A percentile compares a stretch with the other conserved stretches of the same genome.
These are phyloP conservation scores for Paramecium caudatum DNA, from an alignment of 73 alveolate genomes.

Conservation along the genomic window DNA sequence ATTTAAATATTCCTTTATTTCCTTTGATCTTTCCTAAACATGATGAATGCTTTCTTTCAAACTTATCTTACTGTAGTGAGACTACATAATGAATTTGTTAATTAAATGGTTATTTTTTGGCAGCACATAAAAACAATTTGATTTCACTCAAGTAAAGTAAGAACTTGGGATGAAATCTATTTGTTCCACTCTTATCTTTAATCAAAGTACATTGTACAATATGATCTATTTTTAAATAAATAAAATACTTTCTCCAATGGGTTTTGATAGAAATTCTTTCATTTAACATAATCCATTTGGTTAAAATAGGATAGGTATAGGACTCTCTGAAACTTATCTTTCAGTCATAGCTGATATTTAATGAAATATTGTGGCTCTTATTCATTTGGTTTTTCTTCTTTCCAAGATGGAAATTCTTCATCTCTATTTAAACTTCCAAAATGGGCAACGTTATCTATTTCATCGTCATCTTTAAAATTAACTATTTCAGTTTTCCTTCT, in stretches of 20 bases:
- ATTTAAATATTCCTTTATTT: not conserved
- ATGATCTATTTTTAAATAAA: not conserved
- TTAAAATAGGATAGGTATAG: no score
- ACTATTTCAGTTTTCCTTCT: not conserved
- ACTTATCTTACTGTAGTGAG: not conserved
- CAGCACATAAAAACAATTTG: not conserved
- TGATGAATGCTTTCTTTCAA: not conserved
- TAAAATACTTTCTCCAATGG: not conserved
- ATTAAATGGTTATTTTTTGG: slow-evolving; percentile 20
- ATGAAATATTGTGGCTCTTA: not conserved
- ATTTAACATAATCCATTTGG: not conserved
- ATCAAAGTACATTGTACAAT: not conserved
- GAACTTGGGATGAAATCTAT: not conserved
- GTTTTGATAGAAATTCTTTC: not conserved
- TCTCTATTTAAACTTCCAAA: slow-evolving; percentile 10
- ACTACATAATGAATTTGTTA: slow-evolving; percentile 15
- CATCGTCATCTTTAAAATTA: not conserved
- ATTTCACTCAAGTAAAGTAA: not conserved
- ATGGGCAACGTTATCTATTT: not conserved
- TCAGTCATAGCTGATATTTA: no score
- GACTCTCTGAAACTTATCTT: no score
- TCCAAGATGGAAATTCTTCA: no score
- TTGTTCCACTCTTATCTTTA: not conserved
- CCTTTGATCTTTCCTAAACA: slow-evolving; percentile 39
- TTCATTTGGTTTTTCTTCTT: slow-evolving; percentile 20